phyloP scores from a whole-genome alignment of 352 stramenopile species.

The Phytophthora idaei region DNA sequence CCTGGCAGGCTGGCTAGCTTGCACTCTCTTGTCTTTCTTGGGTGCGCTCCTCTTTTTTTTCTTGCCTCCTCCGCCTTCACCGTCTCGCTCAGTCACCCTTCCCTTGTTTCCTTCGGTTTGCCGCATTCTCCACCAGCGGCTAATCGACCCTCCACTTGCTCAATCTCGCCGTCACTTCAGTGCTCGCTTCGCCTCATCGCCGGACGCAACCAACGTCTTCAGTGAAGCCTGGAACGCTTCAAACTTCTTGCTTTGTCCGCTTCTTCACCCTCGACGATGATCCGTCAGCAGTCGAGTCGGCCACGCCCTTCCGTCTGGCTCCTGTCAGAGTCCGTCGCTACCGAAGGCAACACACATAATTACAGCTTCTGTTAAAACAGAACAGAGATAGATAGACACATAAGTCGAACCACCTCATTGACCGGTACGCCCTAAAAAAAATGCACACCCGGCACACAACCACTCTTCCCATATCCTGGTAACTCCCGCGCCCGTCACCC shows the following conservation, averaged over 20 bases:
- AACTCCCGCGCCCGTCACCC: conserved; percentile 9
- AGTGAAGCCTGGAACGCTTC: conserved; percentile 32
- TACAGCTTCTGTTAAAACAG: conserved; percentile 93
- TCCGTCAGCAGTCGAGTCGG: conserved; percentile 45
- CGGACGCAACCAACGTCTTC: conserved; percentile 17
- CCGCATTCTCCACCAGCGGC: conserved; percentile 17
- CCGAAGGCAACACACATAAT: conserved; percentile 86
- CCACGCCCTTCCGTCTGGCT: conserved; percentile 74
- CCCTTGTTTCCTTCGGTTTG: conserved; percentile 29
- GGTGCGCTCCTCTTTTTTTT: conserved; percentile 30
- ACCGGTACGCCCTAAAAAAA: conserved; percentile 47
- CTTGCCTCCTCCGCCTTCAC: conserved; percentile 26
- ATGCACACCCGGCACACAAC: conserved; percentile 42
- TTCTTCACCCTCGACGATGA: conserved; percentile 72
- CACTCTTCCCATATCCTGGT: conserved; percentile 9
- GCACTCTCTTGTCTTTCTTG: conserved; percentile 40
- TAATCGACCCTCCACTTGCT: conserved; percentile 20
- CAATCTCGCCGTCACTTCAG: conserved; percentile 1
- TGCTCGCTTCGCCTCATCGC: conserved; percentile 7
- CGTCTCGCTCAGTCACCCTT: conserved; percentile 19
- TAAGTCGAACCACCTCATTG: conserved; percentile 84
- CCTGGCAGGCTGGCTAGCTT: conserved; percentile 26
- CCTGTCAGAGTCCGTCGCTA: conserved; percentile 81
- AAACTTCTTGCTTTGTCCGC: conserved; percentile 72
- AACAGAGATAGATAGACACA: conserved; percentile 84